Conservation (phyloP, 176 grass and related monocot genomes). For the Oryza australiensis region DNA sequence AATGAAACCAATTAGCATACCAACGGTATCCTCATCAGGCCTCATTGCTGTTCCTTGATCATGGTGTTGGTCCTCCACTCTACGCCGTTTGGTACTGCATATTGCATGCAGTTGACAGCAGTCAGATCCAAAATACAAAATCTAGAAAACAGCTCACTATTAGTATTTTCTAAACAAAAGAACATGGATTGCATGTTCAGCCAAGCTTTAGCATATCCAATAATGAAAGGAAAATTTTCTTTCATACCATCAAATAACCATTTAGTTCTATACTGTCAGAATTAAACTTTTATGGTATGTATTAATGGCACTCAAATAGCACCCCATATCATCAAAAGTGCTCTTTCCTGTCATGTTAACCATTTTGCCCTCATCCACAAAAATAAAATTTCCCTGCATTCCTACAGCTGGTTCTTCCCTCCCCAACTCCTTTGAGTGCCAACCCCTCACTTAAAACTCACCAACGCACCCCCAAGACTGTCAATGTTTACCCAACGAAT, state of each 20-base stretch:
- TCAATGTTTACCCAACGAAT: neutral
- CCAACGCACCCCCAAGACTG: neutral
- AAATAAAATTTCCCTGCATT: neutral
- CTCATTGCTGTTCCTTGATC: slow-evolving; percentile 27
- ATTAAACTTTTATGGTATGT: neutral
- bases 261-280: neutral
- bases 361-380: neutral
- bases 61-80: slow-evolving; percentile 39
- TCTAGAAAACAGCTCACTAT: slow-evolving; percentile 22
- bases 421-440: neutral
- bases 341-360: no score
- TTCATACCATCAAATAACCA: neutral
- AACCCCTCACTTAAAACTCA: neutral
- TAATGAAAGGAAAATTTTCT: neutral
- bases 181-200: neutral
- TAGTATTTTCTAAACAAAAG: slow-evolving; percentile 19
- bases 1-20: neutral
- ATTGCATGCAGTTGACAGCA: slow-evolving; percentile 34
- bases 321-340: neutral
- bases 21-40: slow-evolving; percentile 19
- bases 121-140: slow-evolving; percentile 18
- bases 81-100: slow-evolving; percentile 56
- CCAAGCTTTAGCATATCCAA: neutral
- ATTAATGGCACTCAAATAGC: neutral
- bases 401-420: neutral